Conservation (phyloP, 2,329 filamentous ascomycete species). For the Aureobasidium subglaciale region DNA sequence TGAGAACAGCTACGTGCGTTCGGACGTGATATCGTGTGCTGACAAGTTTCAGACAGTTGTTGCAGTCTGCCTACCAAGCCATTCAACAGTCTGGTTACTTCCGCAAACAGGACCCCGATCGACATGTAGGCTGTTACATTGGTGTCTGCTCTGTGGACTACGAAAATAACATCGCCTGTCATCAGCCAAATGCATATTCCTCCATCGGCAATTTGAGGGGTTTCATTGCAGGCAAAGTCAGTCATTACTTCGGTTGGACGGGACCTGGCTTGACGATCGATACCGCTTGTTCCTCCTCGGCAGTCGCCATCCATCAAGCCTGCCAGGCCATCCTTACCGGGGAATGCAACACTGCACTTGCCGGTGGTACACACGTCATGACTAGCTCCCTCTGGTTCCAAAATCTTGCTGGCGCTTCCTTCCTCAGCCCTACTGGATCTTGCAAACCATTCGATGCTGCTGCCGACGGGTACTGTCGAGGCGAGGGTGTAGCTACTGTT, state of each 20-base stretch:
- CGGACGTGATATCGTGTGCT: too few relatives aligned
- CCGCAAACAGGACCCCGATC: background rate
- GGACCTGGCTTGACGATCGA: constrained; percentile 20
- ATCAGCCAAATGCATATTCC: constrained; percentile 24
- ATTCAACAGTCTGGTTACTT: constrained; percentile 12
- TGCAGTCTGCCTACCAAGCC: constrained; percentile 19
- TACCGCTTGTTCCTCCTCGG: constrained; percentile 18
- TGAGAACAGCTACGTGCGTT: background rate
- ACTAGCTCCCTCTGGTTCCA: constrained; percentile 18
- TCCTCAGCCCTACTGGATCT: background rate
- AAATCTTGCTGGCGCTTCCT: background rate
- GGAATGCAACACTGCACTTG: constrained; percentile 25
- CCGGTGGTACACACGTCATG: constrained; percentile 25
- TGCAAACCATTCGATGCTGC: constrained; percentile 25
- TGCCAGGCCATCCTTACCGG: constrained; percentile 24
- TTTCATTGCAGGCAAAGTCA: constrained; percentile 24
- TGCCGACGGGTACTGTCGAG: constrained; percentile 46
- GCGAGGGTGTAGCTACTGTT: constrained; percentile 46
- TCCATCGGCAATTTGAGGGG: constrained; percentile 23
- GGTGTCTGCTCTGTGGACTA: background rate
- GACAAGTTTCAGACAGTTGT: too few relatives aligned
- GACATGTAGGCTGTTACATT: background rate
- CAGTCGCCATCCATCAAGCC: constrained; percentile 13
- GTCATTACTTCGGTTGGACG: constrained; percentile 23
- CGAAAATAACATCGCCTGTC: constrained; percentile 20